Evolutionary conservation across 2,329 filamentous ascomycete genomes (phyloP).

Genomic region (Aspergillus ruber): DNA sequence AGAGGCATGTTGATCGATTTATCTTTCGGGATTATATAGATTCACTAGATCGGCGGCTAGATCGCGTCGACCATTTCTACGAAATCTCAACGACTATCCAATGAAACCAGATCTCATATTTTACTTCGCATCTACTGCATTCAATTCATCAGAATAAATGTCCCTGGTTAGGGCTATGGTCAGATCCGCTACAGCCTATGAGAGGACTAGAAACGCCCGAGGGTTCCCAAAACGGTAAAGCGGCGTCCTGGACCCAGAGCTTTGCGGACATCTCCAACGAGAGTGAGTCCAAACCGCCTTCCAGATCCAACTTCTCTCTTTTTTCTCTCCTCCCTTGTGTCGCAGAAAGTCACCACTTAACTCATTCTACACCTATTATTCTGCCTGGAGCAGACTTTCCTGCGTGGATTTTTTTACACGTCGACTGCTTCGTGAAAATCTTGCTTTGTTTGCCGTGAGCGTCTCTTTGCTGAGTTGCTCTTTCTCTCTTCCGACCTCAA

Average conservation of each 20-base stretch:
- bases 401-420: conserved; percentile 3
- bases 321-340: not conserved
- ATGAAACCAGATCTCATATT: not conserved
- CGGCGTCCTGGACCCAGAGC: conserved; percentile 8
- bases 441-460: conserved; percentile 7
- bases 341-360: not conserved
- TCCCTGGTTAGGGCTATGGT: conserved; percentile 10
- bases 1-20: no score
- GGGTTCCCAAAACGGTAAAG: conserved; percentile 21
- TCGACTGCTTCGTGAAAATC: conserved; percentile 3
- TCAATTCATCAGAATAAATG: not conserved
- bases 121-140: not conserved
- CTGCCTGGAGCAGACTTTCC: conserved; percentile 35
- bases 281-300: conserved; percentile 1
- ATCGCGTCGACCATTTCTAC: no score
- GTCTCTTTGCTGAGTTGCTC: conserved; percentile 16
- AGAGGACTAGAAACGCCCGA: conserved; percentile 9
- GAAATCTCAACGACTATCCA: no score
- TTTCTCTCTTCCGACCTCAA: conserved; percentile 15
- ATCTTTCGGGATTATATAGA: no score
- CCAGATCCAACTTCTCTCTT: conserved; percentile 18
- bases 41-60: no score
- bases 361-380: conserved; percentile 9
- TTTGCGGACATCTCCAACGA: conserved; percentile 16
- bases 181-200: conserved; percentile 14